Percentiles rank a stretch among this genome's conserved stretches.
Evolutionary conservation across 345 rosid genomes (phyloP).

Genomic region (Kandelia obovata): DNA sequence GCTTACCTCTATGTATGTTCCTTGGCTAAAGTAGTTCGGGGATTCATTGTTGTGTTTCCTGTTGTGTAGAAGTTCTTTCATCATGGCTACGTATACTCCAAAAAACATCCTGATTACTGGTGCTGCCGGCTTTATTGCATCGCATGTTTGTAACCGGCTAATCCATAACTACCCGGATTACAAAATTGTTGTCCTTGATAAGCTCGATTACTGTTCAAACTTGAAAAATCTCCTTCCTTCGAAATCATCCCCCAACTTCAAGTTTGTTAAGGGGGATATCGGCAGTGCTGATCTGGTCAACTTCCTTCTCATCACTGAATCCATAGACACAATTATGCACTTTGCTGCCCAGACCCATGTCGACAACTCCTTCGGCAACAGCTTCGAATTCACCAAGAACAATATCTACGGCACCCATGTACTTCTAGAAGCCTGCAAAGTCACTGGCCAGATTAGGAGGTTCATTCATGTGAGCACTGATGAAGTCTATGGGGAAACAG

Average conservation of each 20-base stretch:
- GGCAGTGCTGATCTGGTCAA: constrained; percentile 89
- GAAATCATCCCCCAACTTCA: constrained; percentile 59
- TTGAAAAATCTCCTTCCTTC: constrained; percentile 75
- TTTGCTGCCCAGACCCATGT: constrained; percentile 92
- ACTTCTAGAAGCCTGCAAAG: constrained; percentile 86
- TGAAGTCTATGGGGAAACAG: constrained; percentile 90
- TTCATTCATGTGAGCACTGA: constrained; percentile 92
- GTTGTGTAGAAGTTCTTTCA: constrained; percentile 10
- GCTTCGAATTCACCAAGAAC: constrained; percentile 89
- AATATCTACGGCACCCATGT: constrained; percentile 88
- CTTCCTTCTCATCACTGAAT: constrained; percentile 79
- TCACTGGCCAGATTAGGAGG: constrained; percentile 82
- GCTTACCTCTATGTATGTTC: not conserved
- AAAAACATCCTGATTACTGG: constrained; percentile 88
- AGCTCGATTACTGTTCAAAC: constrained; percentile 87
- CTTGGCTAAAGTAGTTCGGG: not conserved
- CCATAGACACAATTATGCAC: constrained; percentile 88
- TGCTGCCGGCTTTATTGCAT: constrained; percentile 86
- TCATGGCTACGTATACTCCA: constrained; percentile 46
- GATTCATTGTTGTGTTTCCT: not conserved
- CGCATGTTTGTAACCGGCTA: constrained; percentile 76
- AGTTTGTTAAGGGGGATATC: constrained; percentile 80
- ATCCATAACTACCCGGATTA: constrained; percentile 68
- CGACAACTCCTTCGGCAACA: constrained; percentile 85
- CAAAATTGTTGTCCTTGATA: constrained; percentile 86